Base-by-base conservation (phyloP, 1,284 basidiomycete genomes). In the Schizophyllum commune region DNA sequence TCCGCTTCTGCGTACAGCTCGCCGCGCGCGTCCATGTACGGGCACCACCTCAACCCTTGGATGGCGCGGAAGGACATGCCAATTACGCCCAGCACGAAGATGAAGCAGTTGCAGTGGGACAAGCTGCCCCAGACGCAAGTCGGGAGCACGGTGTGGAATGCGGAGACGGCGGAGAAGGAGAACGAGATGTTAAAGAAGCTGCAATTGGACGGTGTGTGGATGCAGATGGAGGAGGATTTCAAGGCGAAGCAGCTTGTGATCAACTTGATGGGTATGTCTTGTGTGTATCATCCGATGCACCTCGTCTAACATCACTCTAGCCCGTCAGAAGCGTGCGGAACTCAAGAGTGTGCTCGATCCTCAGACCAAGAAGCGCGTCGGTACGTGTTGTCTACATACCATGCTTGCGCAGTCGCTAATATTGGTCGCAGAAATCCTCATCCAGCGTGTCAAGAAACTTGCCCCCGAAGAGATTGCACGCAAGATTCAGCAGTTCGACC, bases 91-190 rank as follows among this genome's bases (percentile, higher is more conserved):
- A 87, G 83, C 63, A 89, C 85, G 58, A 94, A 95, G 79, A 96
- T 98, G 92, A 98, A 98, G 75, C 95, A 98, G 74, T 79, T 99
- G 57, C 96, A 99, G 71, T 99, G 97, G 96, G 96, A 99, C 73
- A 99, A 98, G 72, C 81, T 98, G 27, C 87, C 91, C 53, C 92
- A 93, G 64, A 85, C 93, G 67, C 83, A 92, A 65, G 88, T 88
- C n/a, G 75, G 76, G 1, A 91, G 89, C 70, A 97, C 94, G 0
- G 77, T 96, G 6, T 98, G 94, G 91, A 88, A 80, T 52, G 80
- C 83, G 15, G 88, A 92, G 58, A 81, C 87, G 65, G 74, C 83
- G 5, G 76, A 83, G 62, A 84, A 84, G 68, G 93, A 95, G 70
- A 78, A 83, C 61, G 85, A 90, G 66, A 91, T 92, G 79, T 74